phyloP scores from a whole-genome alignment of 176 grass and related monocot species.

The Carex myosuroides region DNA sequence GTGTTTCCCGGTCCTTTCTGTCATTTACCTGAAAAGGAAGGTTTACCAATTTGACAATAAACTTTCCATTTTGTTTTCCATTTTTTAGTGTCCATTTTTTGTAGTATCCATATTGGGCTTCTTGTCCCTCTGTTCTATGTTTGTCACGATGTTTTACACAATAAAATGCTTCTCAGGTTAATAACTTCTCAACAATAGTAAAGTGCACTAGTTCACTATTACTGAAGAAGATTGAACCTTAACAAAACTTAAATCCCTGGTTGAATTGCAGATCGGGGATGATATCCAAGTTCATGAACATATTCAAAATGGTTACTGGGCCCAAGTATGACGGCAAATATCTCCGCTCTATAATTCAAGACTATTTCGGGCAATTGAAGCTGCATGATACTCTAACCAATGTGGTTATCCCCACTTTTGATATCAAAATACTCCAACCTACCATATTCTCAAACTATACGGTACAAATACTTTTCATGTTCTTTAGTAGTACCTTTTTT shows the following conservation, averaged over 20 bases:
- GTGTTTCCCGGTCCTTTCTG: not conserved
- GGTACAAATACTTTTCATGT: constrained; percentile 1
- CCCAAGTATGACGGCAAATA: constrained; percentile 49
- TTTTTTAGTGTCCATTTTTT: not conserved
- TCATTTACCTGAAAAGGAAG: not conserved
- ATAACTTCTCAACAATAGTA: not conserved
- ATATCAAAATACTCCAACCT: constrained; percentile 43
- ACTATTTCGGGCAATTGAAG: not conserved
- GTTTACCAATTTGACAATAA: not conserved
- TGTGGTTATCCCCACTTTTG: constrained; percentile 46
- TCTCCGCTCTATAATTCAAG: constrained; percentile 39
- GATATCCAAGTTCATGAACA: constrained; percentile 5
- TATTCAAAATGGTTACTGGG: constrained; percentile 30
- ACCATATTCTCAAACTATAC: constrained; percentile 49
- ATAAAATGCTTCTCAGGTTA: not conserved
- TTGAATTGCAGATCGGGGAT: constrained; percentile 29
- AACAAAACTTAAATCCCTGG: not conserved
- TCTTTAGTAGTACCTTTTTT: not conserved
- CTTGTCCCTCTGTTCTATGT: not conserved
- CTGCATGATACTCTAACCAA: constrained; percentile 43
- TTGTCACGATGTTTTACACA: not conserved
- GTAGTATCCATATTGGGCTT: not conserved
- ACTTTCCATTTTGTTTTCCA: not conserved
- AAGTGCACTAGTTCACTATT: not conserved
- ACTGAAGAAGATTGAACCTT: not conserved